These are phyloP conservation scores for Lasiodiplodia sp. DNA, from an alignment of 2,329 filamentous ascomycete species.

Conservation along the genomic window DNA sequence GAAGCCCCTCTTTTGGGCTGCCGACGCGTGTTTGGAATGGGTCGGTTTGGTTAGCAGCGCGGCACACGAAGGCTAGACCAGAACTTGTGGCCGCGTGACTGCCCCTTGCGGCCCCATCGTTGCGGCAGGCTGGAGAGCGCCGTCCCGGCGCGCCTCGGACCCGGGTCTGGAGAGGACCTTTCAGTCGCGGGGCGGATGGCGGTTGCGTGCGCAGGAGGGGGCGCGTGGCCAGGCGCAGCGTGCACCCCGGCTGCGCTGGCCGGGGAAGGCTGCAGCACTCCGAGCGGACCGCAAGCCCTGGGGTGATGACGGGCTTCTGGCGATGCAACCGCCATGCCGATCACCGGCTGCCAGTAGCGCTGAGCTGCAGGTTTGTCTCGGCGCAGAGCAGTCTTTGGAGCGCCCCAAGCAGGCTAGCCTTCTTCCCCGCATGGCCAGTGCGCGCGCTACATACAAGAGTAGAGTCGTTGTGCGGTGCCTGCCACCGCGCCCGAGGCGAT, in stretches of 20 bases:
- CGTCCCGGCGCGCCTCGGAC: slow-evolving; percentile 14
- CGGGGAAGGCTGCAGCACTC: slow-evolving; percentile 20
- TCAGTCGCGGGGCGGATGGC: slow-evolving; percentile 5
- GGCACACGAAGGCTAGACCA: slow-evolving; percentile 28
- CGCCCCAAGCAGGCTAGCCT: slow-evolving; percentile 21
- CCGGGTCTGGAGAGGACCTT: slow-evolving; percentile 7
- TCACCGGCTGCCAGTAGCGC: slow-evolving; percentile 10
- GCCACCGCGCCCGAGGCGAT: slow-evolving; percentile 2
- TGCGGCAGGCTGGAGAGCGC: slow-evolving; percentile 25
- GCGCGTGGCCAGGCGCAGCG: slow-evolving; percentile 26
- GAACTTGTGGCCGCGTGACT: slow-evolving; percentile 22
- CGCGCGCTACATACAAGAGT: slow-evolving; percentile 25
- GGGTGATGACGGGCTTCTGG: slow-evolving; percentile 26
- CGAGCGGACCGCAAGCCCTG: slow-evolving; percentile 23
- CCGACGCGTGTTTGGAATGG: slow-evolving; percentile 24
- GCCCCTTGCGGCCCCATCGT: slow-evolving; percentile 29
- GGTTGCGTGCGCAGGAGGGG: slow-evolving; percentile 7
- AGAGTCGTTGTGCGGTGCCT: slow-evolving; percentile 16
- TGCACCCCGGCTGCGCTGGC: slow-evolving; percentile 9
- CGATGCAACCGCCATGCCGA: slow-evolving; percentile 27
- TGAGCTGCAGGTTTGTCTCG: slow-evolving; percentile 27
- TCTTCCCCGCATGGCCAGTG: slow-evolving; percentile 23
- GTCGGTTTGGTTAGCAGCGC: slow-evolving; percentile 22
- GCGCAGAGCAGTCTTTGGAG: slow-evolving; percentile 8
- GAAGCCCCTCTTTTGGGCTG: slow-evolving; percentile 17